Evolutionary conservation across 495 filamentous ascomycete species (phyloP).

Genomic region (Friedmanniomyces simplex): DNA sequence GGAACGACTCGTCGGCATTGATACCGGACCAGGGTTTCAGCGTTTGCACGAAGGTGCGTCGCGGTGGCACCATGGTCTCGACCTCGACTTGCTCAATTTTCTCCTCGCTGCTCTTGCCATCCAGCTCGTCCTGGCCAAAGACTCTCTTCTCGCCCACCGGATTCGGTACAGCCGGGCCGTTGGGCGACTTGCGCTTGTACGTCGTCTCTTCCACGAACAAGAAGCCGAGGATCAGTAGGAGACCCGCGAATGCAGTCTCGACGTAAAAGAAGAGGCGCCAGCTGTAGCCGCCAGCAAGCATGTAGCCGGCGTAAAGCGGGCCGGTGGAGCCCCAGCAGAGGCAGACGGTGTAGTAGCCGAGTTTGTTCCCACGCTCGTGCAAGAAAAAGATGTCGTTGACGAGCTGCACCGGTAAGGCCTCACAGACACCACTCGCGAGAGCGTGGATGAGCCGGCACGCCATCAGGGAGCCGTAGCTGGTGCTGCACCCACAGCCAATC

Average conservation of each 20-base stretch:
- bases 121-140: constrained; percentile 11
- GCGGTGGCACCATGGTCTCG: constrained; percentile 14
- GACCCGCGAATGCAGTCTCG: constrained; percentile 46
- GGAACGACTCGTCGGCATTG: constrained; percentile 17
- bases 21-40: constrained; percentile 24
- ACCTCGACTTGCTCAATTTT: constrained; percentile 18
- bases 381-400: constrained; percentile 58
- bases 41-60: constrained; percentile 20
- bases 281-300: constrained; percentile 51
- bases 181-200: constrained; percentile 36
- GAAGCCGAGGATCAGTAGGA: constrained; percentile 47
- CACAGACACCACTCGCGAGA: constrained; percentile 51
- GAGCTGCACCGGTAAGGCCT: constrained; percentile 51
- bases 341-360: constrained; percentile 36
- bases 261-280: constrained; percentile 58
- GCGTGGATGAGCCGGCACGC: constrained; percentile 43
- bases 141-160: constrained; percentile 21
- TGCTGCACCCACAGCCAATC: constrained; percentile 45
- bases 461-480: constrained; percentile 44
- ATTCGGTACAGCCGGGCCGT: not conserved
- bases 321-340: constrained; percentile 51
- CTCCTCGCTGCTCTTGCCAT: constrained; percentile 1
- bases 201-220: constrained; percentile 52
- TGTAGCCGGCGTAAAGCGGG: constrained; percentile 51
- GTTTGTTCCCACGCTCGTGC: constrained; percentile 19